Conservation (phyloP, 768 basidiomycete species). For the Tylopilus plumbeoviolaceoides region DNA sequence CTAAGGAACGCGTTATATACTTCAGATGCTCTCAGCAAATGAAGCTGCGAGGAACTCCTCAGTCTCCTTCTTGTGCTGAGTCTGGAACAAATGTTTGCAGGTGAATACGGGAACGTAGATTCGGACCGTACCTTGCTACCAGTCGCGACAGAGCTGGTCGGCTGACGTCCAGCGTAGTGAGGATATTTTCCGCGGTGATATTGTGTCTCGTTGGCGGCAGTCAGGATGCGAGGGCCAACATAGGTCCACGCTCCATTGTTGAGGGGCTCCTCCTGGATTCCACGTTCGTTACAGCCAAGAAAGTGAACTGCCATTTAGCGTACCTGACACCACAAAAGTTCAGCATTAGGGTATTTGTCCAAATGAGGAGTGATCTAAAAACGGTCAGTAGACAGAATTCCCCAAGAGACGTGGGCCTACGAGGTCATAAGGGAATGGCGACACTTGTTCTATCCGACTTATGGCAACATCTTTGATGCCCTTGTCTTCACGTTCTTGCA, state of each 20-base stretch:
- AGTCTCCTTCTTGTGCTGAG: slow-evolving; percentile 88
- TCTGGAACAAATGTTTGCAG: slow-evolving; percentile 33
- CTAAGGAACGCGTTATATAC: not conserved
- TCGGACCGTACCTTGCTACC: slow-evolving; percentile 69
- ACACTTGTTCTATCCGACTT: slow-evolving; percentile 90
- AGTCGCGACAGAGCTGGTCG: slow-evolving; percentile 88
- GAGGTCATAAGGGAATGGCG: slow-evolving; percentile 96
- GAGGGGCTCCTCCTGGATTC: slow-evolving; percentile 78
- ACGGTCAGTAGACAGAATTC: slow-evolving; percentile 3
- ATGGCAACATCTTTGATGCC: slow-evolving; percentile 94
- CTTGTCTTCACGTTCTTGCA: slow-evolving; percentile 86
- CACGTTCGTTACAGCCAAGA: slow-evolving; percentile 1
- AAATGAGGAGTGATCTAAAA: slow-evolving; percentile 83
- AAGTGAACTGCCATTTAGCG: not conserved
- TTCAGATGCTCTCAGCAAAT: slow-evolving; percentile 37
- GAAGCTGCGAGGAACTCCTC: slow-evolving; percentile 65
- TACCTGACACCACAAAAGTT: slow-evolving; percentile 88
- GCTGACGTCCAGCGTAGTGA: slow-evolving; percentile 86
- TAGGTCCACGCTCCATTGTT: slow-evolving; percentile 99
- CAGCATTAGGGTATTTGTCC: slow-evolving; percentile 95
- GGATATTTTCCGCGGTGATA: slow-evolving; percentile 92
- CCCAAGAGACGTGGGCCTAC: slow-evolving; percentile 39
- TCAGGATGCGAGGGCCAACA: slow-evolving; percentile 88
- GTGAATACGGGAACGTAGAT: not conserved
- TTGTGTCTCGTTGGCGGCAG: slow-evolving; percentile 86